Evolutionary conservation across 75 land plant species (phyloP).

Genomic region (Pinus albicaulis): DNA sequence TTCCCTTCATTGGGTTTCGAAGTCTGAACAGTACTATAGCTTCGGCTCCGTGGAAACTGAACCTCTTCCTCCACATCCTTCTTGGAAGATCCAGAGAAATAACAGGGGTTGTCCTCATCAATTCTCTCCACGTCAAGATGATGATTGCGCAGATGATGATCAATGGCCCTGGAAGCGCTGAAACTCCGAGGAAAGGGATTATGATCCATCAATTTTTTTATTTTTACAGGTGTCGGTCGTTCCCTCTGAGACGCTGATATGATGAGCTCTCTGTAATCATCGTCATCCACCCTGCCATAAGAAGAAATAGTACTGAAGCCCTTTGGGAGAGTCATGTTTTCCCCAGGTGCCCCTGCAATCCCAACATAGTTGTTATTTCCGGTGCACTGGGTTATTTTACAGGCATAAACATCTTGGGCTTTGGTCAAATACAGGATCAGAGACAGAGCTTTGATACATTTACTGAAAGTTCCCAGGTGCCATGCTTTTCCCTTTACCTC

Average conservation of each 20-base stretch:
- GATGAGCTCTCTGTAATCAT: conserved; percentile 36
- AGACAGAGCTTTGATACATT: conserved; percentile 16
- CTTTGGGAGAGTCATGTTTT: conserved; percentile 5
- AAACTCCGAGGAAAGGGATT: neutral
- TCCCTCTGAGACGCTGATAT: conserved; percentile 28
- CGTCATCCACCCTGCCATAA: conserved; percentile 4
- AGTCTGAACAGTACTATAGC: neutral
- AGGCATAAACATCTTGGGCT: conserved; percentile 37
- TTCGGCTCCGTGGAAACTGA: neutral
- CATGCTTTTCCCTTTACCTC: too few relatives aligned
- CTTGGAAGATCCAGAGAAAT: neutral
- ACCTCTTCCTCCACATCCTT: neutral
- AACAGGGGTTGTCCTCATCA: conserved; percentile 12
- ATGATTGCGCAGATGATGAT: too few relatives aligned
- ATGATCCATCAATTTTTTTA: neutral
- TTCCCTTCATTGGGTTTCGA: neutral
- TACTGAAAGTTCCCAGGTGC: neutral
- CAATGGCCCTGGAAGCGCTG: neutral
- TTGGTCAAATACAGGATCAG: conserved; percentile 21
- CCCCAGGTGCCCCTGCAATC: neutral
- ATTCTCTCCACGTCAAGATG: conserved; percentile 10
- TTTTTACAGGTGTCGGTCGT: conserved; percentile 14
- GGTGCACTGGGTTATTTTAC: conserved; percentile 16
- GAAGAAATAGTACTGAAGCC: conserved; percentile 15
- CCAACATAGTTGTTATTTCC: neutral